Evolutionary conservation across 1,139 yeast species (phyloP).

Genomic region (Lodderomyces oxycetoniae): DNA sequence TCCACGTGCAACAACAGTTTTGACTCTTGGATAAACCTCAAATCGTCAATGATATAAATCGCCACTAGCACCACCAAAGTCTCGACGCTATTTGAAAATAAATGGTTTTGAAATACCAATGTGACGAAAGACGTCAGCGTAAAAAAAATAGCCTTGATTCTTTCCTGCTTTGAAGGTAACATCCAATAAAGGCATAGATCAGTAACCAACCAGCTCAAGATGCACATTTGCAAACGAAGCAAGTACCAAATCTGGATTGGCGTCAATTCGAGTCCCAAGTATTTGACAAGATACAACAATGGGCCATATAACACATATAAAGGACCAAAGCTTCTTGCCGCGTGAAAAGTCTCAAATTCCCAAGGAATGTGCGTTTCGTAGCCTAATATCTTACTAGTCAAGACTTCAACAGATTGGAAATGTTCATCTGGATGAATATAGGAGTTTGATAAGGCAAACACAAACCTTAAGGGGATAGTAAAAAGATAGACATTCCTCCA

Average conservation of each 20-base stretch:
- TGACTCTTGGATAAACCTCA: conserved; percentile 28
- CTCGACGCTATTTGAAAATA: conserved; percentile 84
- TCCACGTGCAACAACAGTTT: conserved; percentile 10
- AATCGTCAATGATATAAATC: conserved; percentile 47
- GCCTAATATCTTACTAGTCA: conserved; percentile 47
- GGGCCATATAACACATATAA: conserved; percentile 71
- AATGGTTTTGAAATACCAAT: conserved; percentile 76
- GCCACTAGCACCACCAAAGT: conserved; percentile 60
- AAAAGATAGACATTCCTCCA: conserved; percentile 46
- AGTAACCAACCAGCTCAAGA: conserved; percentile 54
- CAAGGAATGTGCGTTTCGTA: conserved; percentile 61
- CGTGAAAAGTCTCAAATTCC: conserved; percentile 64
- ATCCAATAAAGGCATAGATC: conserved; percentile 49
- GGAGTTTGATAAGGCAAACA: conserved; percentile 65
- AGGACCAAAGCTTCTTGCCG: conserved; percentile 74
- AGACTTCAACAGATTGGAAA: conserved; percentile 78
- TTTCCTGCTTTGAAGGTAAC: conserved; percentile 56
- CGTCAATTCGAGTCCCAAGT: conserved; percentile 20
- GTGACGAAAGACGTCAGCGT: conserved; percentile 76
- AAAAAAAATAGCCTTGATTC: conserved; percentile 60
- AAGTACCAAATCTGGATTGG: conserved; percentile 53
- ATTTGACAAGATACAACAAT: conserved; percentile 33
- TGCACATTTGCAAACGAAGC: conserved; percentile 53
- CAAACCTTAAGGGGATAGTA: conserved; percentile 46
- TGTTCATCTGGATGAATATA: conserved; percentile 98